phyloP scores from a whole-genome alignment of 2,329 filamentous ascomycete species.

The Celoporthe dispersa region DNA sequence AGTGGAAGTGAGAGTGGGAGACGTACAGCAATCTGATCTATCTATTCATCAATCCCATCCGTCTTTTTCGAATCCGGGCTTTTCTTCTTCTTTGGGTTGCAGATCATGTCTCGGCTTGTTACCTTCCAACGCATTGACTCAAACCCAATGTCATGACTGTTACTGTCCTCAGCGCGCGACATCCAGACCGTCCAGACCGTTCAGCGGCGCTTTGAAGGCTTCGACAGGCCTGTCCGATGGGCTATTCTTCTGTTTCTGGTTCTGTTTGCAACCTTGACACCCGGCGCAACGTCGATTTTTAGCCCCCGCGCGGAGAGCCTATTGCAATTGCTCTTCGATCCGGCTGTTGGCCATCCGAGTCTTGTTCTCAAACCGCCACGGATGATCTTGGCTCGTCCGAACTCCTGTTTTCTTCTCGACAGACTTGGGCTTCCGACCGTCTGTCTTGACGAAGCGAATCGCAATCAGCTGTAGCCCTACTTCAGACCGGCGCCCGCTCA shows the following conservation, averaged over 20 bases:
- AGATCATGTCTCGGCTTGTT: conserved; percentile 46
- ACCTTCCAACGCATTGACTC: conserved; percentile 23
- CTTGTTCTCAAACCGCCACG: background rate
- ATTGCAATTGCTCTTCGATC: background rate
- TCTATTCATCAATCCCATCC: background rate
- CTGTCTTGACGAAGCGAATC: background rate
- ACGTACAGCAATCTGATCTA: conserved; percentile 5
- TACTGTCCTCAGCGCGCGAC: background rate
- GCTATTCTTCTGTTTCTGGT: background rate
- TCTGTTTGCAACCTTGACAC: conserved; percentile 1
- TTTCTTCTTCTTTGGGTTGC: conserved; percentile 32
- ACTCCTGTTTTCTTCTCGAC: background rate
- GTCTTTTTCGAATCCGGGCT: background rate
- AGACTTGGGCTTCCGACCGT: background rate
- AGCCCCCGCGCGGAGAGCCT: background rate
- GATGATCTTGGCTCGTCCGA: background rate
- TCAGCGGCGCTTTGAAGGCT: background rate
- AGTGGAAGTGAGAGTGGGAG: background rate
- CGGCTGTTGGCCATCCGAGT: conserved; percentile 4
- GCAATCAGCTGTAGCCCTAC: background rate
- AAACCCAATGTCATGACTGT: conserved; percentile 4
- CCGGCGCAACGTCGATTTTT: background rate
- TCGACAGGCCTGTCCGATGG: background rate
- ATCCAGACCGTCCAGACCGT: background rate
- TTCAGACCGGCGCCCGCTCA: background rate